These are phyloP conservation scores for Aspergillus mulundensis DNA, from an alignment of 495 filamentous ascomycete genomes.

Conservation along the genomic window DNA sequence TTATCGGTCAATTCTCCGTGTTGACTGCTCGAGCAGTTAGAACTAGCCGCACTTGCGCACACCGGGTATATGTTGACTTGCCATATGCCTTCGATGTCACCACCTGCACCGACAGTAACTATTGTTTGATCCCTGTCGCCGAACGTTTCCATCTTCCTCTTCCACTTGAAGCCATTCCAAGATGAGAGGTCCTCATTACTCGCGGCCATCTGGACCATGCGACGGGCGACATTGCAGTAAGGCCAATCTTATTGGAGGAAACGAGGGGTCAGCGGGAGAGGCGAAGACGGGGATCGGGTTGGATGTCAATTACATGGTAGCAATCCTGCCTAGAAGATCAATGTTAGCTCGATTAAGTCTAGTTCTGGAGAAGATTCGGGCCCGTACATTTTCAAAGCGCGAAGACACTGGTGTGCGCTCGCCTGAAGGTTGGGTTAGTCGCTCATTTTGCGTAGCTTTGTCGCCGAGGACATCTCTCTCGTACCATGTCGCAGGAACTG, in stretches of 20 bases:
- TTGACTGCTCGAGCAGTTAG: slow-evolving; percentile 44
- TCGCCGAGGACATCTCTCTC: background rate
- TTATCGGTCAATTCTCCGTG: slow-evolving; percentile 85
- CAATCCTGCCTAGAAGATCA: slow-evolving; percentile 59
- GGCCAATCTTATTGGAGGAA: slow-evolving; percentile 64
- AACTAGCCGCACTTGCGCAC: background rate
- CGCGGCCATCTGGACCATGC: slow-evolving; percentile 67
- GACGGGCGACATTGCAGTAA: slow-evolving; percentile 75
- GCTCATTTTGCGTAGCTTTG: background rate
- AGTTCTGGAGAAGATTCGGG: background rate
- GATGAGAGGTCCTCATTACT: slow-evolving; percentile 50
- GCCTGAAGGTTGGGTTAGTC: slow-evolving; percentile 33
- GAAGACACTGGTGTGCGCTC: slow-evolving; percentile 83
- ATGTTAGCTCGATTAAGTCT: slow-evolving; percentile 20
- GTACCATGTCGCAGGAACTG: slow-evolving; percentile 80
- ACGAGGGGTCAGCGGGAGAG: slow-evolving; percentile 16
- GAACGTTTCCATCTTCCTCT: slow-evolving; percentile 75
- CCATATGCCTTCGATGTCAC: slow-evolving; percentile 75
- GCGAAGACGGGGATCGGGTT: slow-evolving; percentile 6
- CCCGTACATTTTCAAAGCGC: slow-evolving; percentile 73
- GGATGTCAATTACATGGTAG: slow-evolving; percentile 50
- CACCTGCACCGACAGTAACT: slow-evolving; percentile 59
- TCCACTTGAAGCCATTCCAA: slow-evolving; percentile 72
- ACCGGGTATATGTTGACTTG: slow-evolving; percentile 18
- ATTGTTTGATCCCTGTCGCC: slow-evolving; percentile 66